A percentile compares a stretch with the other conserved stretches of the same genome.
Evolutionary conservation across 2,329 filamentous ascomycete species (phyloP).

Genomic region (Coniella lustricola): DNA sequence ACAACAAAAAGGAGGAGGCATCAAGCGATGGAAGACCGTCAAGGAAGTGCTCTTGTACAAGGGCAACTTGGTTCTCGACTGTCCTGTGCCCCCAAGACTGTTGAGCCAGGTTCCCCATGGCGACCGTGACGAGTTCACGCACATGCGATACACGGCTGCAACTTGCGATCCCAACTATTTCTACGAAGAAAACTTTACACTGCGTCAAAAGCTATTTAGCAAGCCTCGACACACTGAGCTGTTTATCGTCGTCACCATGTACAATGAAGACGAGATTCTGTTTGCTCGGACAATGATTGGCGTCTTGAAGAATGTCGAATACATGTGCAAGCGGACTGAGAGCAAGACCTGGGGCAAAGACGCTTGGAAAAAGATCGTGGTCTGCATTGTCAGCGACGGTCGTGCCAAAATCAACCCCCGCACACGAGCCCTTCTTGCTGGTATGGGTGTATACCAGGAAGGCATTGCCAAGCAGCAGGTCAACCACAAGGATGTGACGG

Average conservation of each 20-base stretch:
- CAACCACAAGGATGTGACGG: conserved; percentile 91
- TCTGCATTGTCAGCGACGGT: conserved; percentile 94
- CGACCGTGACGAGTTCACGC: conserved; percentile 84
- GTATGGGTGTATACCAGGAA: conserved; percentile 94
- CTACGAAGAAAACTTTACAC: conserved; percentile 79
- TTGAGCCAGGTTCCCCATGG: conserved; percentile 84
- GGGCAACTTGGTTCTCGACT: conserved; percentile 94
- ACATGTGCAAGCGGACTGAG: conserved; percentile 88
- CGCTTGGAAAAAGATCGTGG: conserved; percentile 99
- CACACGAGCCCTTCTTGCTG: conserved; percentile 82
- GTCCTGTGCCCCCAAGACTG: conserved; percentile 82
- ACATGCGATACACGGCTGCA: conserved; percentile 93
- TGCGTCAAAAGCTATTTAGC: conserved; percentile 85
- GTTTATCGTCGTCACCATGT: conserved; percentile 97
- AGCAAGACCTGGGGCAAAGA: conserved; percentile 98
- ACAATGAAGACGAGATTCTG: conserved; percentile 95
- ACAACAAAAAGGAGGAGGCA: conserved; percentile 48
- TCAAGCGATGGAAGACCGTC: conserved; percentile 95
- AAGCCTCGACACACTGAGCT: conserved; percentile 90
- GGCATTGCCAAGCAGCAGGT: conserved; percentile 98
- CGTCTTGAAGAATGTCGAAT: conserved; percentile 97
- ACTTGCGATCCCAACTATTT: conserved; percentile 91
- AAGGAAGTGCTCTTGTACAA: conserved; percentile 97
- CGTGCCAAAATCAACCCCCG: conserved; percentile 94
- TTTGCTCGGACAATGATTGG: conserved; percentile 94